Conservation (phyloP, 208 protist species). For the Trypanosoma brucei region DNA sequence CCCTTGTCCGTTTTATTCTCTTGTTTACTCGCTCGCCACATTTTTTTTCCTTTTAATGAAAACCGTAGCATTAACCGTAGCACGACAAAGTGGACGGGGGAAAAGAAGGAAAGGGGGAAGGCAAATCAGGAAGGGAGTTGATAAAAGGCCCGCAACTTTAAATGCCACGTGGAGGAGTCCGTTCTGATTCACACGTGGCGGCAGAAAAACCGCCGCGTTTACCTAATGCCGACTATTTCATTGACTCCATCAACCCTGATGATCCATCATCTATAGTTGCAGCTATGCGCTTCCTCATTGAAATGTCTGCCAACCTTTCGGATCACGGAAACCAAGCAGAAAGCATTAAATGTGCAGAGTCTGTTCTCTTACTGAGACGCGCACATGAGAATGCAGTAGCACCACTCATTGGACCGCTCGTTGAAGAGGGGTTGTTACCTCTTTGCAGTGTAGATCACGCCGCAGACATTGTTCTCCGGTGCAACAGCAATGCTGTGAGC, state of each 20-base stretch:
- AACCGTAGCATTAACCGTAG: neutral
- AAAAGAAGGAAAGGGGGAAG: neutral
- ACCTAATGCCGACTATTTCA: slow-evolving; percentile 1
- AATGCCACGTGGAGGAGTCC: slow-evolving; percentile 2
- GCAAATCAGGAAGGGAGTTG: neutral
- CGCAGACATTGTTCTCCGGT: slow-evolving; percentile 57
- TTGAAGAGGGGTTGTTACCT: slow-evolving; percentile 7
- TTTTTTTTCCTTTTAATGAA: neutral
- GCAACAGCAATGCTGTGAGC: slow-evolving; percentile 77
- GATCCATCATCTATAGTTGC: slow-evolving; percentile 22
- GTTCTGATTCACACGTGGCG: neutral
- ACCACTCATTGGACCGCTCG: slow-evolving; percentile 19
- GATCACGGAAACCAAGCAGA: slow-evolving; percentile 69
- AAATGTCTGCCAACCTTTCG: slow-evolving; percentile 53
- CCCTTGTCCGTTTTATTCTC: slow-evolving; percentile 1
- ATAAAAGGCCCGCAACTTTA: neutral
- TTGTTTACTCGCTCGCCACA: neutral
- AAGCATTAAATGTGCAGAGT: slow-evolving; percentile 68
- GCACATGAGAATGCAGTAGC: slow-evolving; percentile 26
- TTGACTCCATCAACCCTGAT: slow-evolving; percentile 7
- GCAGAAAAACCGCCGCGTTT: slow-evolving; percentile 1
- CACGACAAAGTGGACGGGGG: neutral
- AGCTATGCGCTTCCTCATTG: slow-evolving; percentile 55
- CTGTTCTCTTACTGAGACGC: slow-evolving; percentile 61
- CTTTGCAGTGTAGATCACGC: slow-evolving; percentile 30